Percentiles rank a stretch among this genome's conserved stretches.
Evolutionary conservation across 345 rosid genomes (phyloP).

Genomic region (Anastatica hierochuntica): DNA sequence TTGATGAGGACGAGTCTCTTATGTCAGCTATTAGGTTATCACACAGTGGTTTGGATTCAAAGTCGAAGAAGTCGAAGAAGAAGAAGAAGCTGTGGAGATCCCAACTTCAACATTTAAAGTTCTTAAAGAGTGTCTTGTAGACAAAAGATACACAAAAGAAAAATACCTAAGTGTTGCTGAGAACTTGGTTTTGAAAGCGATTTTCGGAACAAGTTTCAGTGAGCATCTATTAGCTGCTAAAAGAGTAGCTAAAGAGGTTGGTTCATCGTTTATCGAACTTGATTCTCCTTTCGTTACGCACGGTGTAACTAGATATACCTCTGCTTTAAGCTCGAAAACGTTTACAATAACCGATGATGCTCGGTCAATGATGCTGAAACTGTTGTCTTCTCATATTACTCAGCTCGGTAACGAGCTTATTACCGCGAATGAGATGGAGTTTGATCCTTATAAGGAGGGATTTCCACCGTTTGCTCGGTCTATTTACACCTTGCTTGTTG

Average conservation of each 20-base stretch:
- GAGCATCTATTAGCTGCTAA: conserved; percentile 60
- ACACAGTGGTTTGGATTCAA: too few relatives aligned
- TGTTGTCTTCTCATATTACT: too few relatives aligned
- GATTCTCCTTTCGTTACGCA: too few relatives aligned
- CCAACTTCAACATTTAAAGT: conserved; percentile 68
- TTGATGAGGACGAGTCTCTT: too few relatives aligned
- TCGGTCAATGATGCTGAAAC: conserved; percentile 27
- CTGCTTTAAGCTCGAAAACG: neutral
- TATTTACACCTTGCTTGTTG: too few relatives aligned
- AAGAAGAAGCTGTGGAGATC: conserved; percentile 22
- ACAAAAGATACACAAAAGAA: conserved; percentile 38
- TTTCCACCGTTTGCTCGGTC: too few relatives aligned
- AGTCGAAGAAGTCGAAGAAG: conserved; percentile 32
- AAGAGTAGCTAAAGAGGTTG: conserved; percentile 55
- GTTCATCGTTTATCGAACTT: conserved; percentile 50
- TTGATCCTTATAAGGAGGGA: too few relatives aligned
- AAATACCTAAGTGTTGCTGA: conserved; percentile 58
- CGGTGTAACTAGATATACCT: too few relatives aligned
- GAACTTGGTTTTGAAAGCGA: conserved; percentile 51
- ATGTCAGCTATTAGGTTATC: too few relatives aligned
- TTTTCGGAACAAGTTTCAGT: conserved; percentile 60
- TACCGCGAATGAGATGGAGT: too few relatives aligned
- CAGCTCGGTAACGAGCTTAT: too few relatives aligned
- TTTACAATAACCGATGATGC: conserved; percentile 1
- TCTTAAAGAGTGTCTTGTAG: conserved; percentile 50